phyloP scores from a whole-genome alignment of 129 eudicot genomes.

The Heracleum sosnowskyi region DNA sequence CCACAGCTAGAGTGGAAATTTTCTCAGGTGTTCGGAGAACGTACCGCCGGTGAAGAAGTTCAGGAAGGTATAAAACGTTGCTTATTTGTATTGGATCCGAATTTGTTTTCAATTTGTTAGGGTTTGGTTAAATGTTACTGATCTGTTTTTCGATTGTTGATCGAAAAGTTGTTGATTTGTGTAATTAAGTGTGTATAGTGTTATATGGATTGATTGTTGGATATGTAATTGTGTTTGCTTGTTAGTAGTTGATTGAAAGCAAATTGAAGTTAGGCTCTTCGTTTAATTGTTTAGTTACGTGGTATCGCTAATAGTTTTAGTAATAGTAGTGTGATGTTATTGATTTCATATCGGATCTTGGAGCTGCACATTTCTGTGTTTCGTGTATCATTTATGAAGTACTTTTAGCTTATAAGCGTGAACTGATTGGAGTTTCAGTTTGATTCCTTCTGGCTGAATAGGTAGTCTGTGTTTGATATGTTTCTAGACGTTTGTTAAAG shows the following conservation, averaged over 20 bases:
- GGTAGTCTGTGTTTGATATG: background rate
- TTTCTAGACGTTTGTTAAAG: background rate
- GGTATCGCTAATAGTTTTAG: background rate
- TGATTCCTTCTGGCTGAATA: background rate
- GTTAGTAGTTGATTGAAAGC: background rate
- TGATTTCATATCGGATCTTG: background rate
- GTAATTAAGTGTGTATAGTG: background rate
- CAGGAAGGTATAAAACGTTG: constrained; percentile 18
- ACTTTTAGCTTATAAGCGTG: background rate
- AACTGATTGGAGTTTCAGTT: background rate
- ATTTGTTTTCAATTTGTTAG: constrained; percentile 13
- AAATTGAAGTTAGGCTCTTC: background rate
- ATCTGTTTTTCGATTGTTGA: constrained; percentile 27
- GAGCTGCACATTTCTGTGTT: background rate
- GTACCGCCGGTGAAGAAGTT: constrained; percentile 46
- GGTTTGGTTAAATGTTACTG: constrained; percentile 24
- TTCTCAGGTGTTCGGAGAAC: constrained; percentile 50
- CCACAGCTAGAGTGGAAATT: constrained; percentile 49
- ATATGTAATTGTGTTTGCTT: background rate
- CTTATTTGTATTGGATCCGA: constrained; percentile 19
- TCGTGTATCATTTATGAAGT: background rate
- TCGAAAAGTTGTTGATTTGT: constrained; percentile 7
- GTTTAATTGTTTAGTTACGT: background rate
- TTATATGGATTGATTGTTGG: background rate
- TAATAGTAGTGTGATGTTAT: background rate